phyloP scores from a whole-genome alignment of 345 rosid genomes.

The Noccaea bulbosa region DNA sequence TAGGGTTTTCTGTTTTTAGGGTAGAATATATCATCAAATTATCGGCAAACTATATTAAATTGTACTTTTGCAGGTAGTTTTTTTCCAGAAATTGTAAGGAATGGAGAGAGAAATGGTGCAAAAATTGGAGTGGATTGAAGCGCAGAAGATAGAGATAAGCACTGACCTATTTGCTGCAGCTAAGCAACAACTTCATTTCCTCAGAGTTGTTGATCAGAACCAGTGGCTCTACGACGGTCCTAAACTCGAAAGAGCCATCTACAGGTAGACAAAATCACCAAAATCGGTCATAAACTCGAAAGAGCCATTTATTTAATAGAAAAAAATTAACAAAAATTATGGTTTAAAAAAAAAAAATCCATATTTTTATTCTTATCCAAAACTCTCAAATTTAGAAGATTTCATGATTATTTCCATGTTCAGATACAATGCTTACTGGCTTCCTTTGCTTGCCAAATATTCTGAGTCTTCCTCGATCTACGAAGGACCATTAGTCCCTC shows the following conservation, averaged over 20 bases:
- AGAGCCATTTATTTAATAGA: background rate
- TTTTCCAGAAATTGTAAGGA: background rate
- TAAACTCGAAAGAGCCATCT: constrained; percentile 66
- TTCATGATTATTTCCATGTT: constrained; percentile 7
- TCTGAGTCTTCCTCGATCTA: constrained; percentile 43
- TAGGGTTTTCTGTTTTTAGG: background rate
- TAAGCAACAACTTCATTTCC: constrained; percentile 71
- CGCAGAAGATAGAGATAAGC: constrained; percentile 61
- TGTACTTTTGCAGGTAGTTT: background rate
- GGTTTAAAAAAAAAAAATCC: no score
- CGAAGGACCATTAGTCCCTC: constrained; percentile 75
- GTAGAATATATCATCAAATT: background rate
- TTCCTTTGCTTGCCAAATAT: constrained; percentile 79
- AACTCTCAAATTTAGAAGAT: background rate
- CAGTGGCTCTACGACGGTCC: constrained; percentile 77
- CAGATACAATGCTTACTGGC: constrained; percentile 91
- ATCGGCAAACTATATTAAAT: background rate
- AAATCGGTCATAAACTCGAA: background rate
- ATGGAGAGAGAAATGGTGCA: constrained; percentile 46
- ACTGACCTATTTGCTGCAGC: constrained; percentile 66
- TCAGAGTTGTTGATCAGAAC: constrained; percentile 62
- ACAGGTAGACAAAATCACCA: constrained; percentile 50
- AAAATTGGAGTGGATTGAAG: constrained; percentile 68
- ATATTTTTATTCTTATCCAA: background rate
- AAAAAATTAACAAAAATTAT: no score